Percentiles rank a stretch among this genome's conserved stretches.
These are phyloP conservation scores for Penicillium sp. DNA, from an alignment of 2,329 filamentous ascomycete genomes.

Conservation along the genomic window DNA sequence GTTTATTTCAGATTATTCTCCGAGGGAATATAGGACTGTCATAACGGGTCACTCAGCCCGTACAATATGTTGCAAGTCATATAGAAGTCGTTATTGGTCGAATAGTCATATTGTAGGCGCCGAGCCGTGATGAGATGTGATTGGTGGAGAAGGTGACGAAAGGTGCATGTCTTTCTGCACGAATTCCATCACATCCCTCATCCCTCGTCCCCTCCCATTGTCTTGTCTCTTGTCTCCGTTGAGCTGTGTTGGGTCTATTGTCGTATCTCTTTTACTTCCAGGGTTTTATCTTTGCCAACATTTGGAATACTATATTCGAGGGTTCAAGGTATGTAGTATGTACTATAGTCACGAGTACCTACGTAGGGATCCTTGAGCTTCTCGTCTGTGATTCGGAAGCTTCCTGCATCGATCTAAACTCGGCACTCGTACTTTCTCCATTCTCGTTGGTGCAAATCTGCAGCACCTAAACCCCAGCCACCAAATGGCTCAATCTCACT, in stretches of 20 bases:
- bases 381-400: slow-evolving; percentile 23
- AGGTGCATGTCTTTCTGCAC: slow-evolving; percentile 20
- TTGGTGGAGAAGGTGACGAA: slow-evolving; percentile 23
- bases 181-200: slow-evolving; percentile 25
- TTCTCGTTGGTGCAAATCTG: slow-evolving; percentile 29
- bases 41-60: background rate
- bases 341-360: background rate
- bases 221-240: too few relatives aligned
- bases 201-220: background rate
- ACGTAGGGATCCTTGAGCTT: too few relatives aligned
- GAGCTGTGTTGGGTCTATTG: background rate
- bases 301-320: background rate
- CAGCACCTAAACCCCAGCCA: slow-evolving; percentile 21
- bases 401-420: slow-evolving; percentile 21
- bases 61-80: background rate
- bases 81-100: slow-evolving; percentile 13
- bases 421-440: slow-evolving; percentile 20
- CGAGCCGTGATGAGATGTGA: slow-evolving; percentile 17
- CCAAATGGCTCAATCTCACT: slow-evolving; percentile 25
- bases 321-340: too few relatives aligned
- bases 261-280: too few relatives aligned
- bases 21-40: background rate
- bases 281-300: background rate
- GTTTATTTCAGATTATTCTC: slow-evolving; percentile 1
- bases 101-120: slow-evolving; percentile 16